phyloP scores from a whole-genome alignment of 225 moss, liverwort and hornwort species.

The Lunularia cruciata region DNA sequence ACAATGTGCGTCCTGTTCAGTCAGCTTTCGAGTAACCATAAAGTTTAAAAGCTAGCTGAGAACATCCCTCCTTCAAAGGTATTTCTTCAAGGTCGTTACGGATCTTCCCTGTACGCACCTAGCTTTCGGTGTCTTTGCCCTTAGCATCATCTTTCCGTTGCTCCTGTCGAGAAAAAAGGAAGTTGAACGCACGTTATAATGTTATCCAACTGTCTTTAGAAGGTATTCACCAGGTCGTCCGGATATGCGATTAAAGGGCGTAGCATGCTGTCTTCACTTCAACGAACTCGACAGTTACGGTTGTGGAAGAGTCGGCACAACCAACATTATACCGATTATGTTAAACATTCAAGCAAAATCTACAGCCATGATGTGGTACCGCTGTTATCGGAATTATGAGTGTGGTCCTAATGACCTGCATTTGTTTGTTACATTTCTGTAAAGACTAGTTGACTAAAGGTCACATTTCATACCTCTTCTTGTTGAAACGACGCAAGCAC shows the following conservation, averaged over 20 bases:
- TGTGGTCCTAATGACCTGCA: too few relatives aligned
- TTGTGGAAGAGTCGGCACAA: too few relatives aligned
- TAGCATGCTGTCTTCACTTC: too few relatives aligned
- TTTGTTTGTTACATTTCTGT: too few relatives aligned
- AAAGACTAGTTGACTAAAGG: too few relatives aligned
- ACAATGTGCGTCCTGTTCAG: constrained; percentile 7
- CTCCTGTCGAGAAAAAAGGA: constrained; percentile 26
- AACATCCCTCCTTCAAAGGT: neutral
- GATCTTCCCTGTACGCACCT: constrained; percentile 5
- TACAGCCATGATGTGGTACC: too few relatives aligned
- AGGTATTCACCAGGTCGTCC: too few relatives aligned
- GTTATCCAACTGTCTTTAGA: neutral
- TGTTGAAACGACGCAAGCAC: constrained; percentile 85
- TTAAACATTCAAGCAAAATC: too few relatives aligned
- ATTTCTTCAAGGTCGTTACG: neutral
- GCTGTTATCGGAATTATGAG: too few relatives aligned
- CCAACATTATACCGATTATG: too few relatives aligned
- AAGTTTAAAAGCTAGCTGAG: neutral
- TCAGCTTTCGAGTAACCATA: constrained; percentile 4
- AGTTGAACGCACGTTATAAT: neutral
- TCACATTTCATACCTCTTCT: constrained; percentile 50
- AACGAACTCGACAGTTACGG: too few relatives aligned
- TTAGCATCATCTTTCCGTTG: constrained; percentile 34
- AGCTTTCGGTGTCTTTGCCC: constrained; percentile 40
- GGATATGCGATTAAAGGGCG: too few relatives aligned